Base-by-base conservation (phyloP, 371 early-diverging fungal species). In the Blakeslea trispora region DNA sequence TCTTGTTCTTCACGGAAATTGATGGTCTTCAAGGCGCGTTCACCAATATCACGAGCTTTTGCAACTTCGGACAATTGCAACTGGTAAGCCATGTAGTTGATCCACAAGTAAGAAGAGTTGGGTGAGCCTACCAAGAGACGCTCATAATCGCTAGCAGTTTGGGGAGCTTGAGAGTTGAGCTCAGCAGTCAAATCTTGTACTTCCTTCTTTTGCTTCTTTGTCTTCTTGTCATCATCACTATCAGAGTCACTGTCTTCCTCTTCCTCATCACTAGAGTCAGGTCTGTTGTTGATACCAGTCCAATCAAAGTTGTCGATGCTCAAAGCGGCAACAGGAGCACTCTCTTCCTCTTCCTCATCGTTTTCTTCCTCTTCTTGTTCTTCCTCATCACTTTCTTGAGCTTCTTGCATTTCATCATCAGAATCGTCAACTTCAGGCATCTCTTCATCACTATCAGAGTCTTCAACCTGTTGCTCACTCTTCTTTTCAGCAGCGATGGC, bases 81-180 rank as follows among this genome's bases (percentile, higher is more conserved):
- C 57, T 93, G 93, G 79, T 91, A 93, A 5, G 97, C 95, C 98
- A 98, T 98, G 68, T 93, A 98, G 73, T 96, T 93, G 66, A 98
- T 92, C 99, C 99, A 98, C 52, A 97, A 60, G 79, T 85, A 93
- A 14, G 97, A 97, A 32, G 91, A 90, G 80, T 95, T 93, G 64
- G 99, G 99, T 23, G 95, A 93, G 9, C 92, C 93, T 32, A 98
- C 79, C 40, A 98, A 58, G 35, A 95, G 70, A 46, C 95, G 87
- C 64, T 98, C 98, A 66, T 87, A 97, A 65, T 97, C 90, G 18
- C 72, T 71, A 8, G 80, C 76, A 1, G 76, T 75, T 63, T 86
- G 82, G 19, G 87, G 86, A 32, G 86, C 80, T 23, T 66, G 68
- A 2, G 75, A 69, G 34, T 72, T 69, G 21, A 85, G 58, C 50